Evolutionary conservation across 805 yeast genomes (phyloP), one percentile per base, ranked within the genome.

Genomic region (Suhomyces pyralidae): DNA sequence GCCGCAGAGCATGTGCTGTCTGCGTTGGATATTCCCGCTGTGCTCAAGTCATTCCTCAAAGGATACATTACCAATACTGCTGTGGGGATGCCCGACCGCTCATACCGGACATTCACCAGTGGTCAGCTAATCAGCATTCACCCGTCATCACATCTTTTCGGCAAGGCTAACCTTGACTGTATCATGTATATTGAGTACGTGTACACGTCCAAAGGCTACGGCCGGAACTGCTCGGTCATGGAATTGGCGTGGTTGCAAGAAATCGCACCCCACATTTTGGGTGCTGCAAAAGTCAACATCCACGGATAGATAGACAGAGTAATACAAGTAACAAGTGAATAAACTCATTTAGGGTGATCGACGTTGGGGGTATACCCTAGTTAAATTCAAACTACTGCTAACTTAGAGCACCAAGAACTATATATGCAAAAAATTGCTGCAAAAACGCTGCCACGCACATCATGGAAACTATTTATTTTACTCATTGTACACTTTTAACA

Each of bases 181-280:
- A 84, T 94, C 51, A 86, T 94, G 96, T 94, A 90, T 73, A 84
- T 91, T 36, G 99, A 94, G 69, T 92, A 89, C 65, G 97, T 94
- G 14, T 93, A 81, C 66, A 94, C 99, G 0, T 81, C 92, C 12
- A 90, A 90, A 67, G 96, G 97, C 0, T 94, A 92, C 63, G 98
- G 96, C 0, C 78, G 99, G 61, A 86, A 78, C 56, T 96, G 92
- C n/a, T 85, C 91, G 47, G 83, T 86, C 14, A 80, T 94, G 24
- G 88, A 90, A 63, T 70, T 90, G 51, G 81, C 82, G 14, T 93
- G 98, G 98, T 69, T 94, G 47, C 93, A 88, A 63, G 94, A 88
- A 56, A 78, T 85, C 2, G 88, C 91, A 0, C 90, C 90, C 0
- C 86, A 85, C 56, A 63, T 82, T 20, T 68, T 84, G 45, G 83